Conservation (phyloP, 179 eudicot genomes). For the Gypsophila paniculata region DNA sequence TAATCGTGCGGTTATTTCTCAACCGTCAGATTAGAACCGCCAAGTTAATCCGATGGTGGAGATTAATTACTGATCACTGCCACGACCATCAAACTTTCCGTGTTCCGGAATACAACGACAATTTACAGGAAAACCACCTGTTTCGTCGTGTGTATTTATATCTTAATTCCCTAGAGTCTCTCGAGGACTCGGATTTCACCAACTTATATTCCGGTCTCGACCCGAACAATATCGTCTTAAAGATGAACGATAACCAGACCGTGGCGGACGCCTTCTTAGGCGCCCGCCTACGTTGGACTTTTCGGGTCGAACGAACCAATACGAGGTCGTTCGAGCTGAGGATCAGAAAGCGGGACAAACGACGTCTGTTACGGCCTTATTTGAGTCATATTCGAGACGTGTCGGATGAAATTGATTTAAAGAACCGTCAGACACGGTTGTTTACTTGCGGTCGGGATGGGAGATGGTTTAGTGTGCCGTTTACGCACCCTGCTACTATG, state of each 20-base stretch:
- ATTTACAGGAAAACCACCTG: constrained; percentile 58
- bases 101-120: constrained; percentile 63
- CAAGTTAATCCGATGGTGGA: constrained; percentile 33
- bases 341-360: constrained; percentile 57
- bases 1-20: constrained; percentile 23
- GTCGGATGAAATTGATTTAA: constrained; percentile 48
- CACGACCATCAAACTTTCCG: constrained; percentile 62
- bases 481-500: constrained; percentile 79
- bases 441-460: constrained; percentile 23
- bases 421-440: constrained; percentile 37
- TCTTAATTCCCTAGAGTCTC: constrained; percentile 50
- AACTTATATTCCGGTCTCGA: constrained; percentile 51
- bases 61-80: constrained; percentile 33
- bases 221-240: constrained; percentile 43
- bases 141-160: constrained; percentile 46
- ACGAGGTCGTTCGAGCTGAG: constrained; percentile 34
- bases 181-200: constrained; percentile 60
- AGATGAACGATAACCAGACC: constrained; percentile 42
- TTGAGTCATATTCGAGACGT: constrained; percentile 53
- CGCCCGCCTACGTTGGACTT: constrained; percentile 50
- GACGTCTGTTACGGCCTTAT: constrained; percentile 58
- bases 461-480: constrained; percentile 55
- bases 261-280: constrained; percentile 53
- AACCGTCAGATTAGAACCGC: constrained; percentile 28
- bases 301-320: constrained; percentile 15